These are phyloP conservation scores for Corchorus olitorius DNA, from an alignment of 345 rosid genomes.

Conservation along the genomic window DNA sequence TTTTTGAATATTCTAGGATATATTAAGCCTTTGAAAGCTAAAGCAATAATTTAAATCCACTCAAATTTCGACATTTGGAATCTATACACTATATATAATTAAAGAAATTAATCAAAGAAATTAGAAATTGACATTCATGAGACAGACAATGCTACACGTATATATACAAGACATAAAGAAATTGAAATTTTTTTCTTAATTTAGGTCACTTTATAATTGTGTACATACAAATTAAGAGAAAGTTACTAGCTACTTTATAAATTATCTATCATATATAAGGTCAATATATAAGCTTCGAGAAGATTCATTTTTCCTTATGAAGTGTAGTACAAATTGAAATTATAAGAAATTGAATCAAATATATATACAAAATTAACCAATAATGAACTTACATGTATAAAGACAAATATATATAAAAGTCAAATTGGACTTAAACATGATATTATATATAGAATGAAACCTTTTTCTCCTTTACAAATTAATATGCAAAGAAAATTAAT, in stretches of 20 bases:
- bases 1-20: conserved; percentile 16
- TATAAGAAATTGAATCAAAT: too few species aligned
- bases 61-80: conserved; percentile 12
- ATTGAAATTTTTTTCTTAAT: neutral
- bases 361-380: too few species aligned
- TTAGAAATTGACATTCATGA: neutral
- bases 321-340: too few species aligned
- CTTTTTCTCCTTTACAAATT: too few species aligned
- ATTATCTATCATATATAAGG: neutral
- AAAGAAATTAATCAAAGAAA: neutral
- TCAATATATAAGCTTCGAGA: neutral
- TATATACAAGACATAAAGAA: neutral
- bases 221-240: neutral
- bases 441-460: too few species aligned
- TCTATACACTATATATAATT: neutral
- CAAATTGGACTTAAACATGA: too few species aligned
- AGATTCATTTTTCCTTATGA: neutral
- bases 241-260: neutral
- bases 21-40: neutral
- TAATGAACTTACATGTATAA: too few species aligned
- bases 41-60: neutral
- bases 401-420: too few species aligned
- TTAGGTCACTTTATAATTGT: too few species aligned
- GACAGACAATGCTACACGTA: neutral
- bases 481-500: too few species aligned